phyloP scores from a whole-genome alignment of 768 basidiomycete species.

The Amanita thiersii region DNA sequence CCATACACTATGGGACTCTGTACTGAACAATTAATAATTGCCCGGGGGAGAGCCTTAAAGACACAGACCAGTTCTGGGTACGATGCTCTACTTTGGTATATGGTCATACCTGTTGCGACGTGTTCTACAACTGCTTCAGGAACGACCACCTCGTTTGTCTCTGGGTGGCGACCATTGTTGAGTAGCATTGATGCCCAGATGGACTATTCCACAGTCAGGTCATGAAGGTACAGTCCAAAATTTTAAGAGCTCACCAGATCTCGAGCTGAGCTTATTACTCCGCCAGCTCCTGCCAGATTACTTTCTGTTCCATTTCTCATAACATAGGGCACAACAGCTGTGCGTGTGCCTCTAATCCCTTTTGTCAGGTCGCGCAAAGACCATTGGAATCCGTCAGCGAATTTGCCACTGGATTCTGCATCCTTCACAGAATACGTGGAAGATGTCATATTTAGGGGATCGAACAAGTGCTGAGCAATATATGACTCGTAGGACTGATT shows the following conservation, averaged over 20 bases:
- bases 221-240: background rate
- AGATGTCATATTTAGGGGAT: conserved; percentile 28
- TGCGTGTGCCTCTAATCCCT: conserved; percentile 22
- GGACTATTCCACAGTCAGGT: conserved; percentile 33
- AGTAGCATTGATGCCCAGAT: conserved; percentile 29
- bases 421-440: conserved; percentile 31
- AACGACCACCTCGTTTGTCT: conserved; percentile 27
- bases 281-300: conserved; percentile 34
- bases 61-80: conserved; percentile 22
- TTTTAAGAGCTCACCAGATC: conserved; percentile 25
- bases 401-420: conserved; percentile 20
- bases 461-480: conserved; percentile 31
- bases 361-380: conserved; percentile 23
- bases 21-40: background rate
- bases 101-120: conserved; percentile 27
- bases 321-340: conserved; percentile 30
- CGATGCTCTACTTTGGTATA: conserved; percentile 23
- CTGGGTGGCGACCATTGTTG: too few relatives aligned
- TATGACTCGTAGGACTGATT: conserved; percentile 30
- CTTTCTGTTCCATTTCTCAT: conserved; percentile 28
- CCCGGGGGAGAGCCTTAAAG: background rate
- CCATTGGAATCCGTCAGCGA: conserved; percentile 30
- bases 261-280: conserved; percentile 28
- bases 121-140: conserved; percentile 27
- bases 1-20: conserved; percentile 34